Evolutionary conservation across 2,329 filamentous ascomycete species (phyloP).

Genomic region (Fusarium sp.): DNA sequence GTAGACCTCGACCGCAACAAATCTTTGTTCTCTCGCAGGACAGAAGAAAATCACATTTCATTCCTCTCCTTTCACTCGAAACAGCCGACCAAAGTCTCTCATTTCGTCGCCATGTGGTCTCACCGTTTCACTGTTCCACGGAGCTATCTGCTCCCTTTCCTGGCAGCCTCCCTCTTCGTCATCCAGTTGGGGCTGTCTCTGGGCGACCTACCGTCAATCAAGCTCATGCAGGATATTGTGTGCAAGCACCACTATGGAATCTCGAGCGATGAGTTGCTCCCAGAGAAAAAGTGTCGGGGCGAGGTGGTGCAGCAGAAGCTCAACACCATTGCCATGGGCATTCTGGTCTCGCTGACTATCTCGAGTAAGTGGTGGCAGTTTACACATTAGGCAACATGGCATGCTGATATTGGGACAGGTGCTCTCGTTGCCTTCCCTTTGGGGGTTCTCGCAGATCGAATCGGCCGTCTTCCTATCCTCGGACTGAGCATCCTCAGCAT

Average conservation of each 20-base stretch:
- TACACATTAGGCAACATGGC: not conserved
- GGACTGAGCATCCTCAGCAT: slow-evolving; percentile 44
- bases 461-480: slow-evolving; percentile 47
- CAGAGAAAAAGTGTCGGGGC: slow-evolving; percentile 38
- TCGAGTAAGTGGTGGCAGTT: slow-evolving; percentile 18
- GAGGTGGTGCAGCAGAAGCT: slow-evolving; percentile 43
- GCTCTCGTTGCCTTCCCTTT: slow-evolving; percentile 42
- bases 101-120: slow-evolving; percentile 25
- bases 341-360: slow-evolving; percentile 41
- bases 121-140: slow-evolving; percentile 31
- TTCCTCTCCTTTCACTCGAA: not conserved
- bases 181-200: slow-evolving; percentile 47
- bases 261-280: slow-evolving; percentile 19
- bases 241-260: slow-evolving; percentile 35
- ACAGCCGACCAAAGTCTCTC: not conserved
- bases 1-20: not conserved
- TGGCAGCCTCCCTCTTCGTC: slow-evolving; percentile 42
- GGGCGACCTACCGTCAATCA: slow-evolving; percentile 41
- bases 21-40: not conserved
- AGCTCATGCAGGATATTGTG: slow-evolving; percentile 46
- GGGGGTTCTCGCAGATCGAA: slow-evolving; percentile 43
- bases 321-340: slow-evolving; percentile 41
- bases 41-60: not conserved
- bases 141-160: slow-evolving; percentile 39
- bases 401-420: slow-evolving; percentile 27